Evolutionary conservation across 1,284 basidiomycete genomes (phyloP), one percentile per base, ranked within the genome.

Genomic region (Ceratobasidium sp.): DNA sequence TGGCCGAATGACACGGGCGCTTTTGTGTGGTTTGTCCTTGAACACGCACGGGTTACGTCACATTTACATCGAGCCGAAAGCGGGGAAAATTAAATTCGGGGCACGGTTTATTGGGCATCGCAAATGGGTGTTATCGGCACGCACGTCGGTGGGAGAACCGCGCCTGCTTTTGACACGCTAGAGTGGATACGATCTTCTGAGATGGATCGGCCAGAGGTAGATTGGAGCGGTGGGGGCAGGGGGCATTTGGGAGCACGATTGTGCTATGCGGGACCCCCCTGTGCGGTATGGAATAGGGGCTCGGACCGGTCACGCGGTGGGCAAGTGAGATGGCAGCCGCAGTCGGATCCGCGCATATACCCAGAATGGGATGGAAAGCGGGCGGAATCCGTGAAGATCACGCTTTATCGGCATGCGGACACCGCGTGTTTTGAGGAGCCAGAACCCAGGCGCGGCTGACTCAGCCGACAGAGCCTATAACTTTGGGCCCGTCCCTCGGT

Each of bases 251-350:
- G 8, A 18, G 8, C 43, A 45, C n/a, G n/a, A n/a, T n/a, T n/a
- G n/a, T n/a, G n/a, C n/a, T n/a, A n/a, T n/a, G 16, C 8, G 10
- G 43, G 43, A 45, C 9, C 10, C 43, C 43, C 30, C 57, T 41
- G 57, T 39, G 12, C n/a, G 34, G 57, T n/a, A 28, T 53, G 50
- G 50, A 53, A 32, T 53, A 28, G 50, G 23, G 50, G 50, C 6
- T 32, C 23, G 50, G 50, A 32, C 50, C 50, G 50, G 50, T 53
- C 50, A 53, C 50, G 50, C 23, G 50, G 50, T n/a, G 23, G 21
- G 6, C 50, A 53, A 53, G 50, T 53, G 50, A 53, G 50, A 32
- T 53, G 50, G 50, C 18, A 5, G 36, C 6, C 36, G 36, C 36
- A 39, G 36, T 9, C 43, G 43, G 43, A 45, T n/a, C 43, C 43